phyloP scores from a whole-genome alignment of 208 protist genomes.

The Acanthamoeba polyphaga region DNA sequence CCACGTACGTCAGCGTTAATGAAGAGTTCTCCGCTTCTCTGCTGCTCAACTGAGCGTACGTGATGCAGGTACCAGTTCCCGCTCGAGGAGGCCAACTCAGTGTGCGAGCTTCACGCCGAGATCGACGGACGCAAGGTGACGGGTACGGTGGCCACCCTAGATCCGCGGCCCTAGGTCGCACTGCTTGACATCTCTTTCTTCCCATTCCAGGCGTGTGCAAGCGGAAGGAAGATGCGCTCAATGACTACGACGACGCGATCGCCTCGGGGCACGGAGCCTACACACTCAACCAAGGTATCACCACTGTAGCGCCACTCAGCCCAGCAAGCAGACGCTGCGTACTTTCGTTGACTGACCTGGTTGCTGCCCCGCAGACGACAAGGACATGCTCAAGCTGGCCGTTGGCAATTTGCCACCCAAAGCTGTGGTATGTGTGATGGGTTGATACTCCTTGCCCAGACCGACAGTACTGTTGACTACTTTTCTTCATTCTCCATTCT shows the following conservation, averaged over 20 bases:
- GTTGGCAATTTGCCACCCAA: slow-evolving; percentile 73
- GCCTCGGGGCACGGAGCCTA: slow-evolving; percentile 74
- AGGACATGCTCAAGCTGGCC: slow-evolving; percentile 74
- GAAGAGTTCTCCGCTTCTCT: neutral
- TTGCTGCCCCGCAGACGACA: neutral
- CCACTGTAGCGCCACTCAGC: neutral
- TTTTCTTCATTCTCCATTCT: neutral
- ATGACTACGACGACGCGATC: slow-evolving; percentile 80
- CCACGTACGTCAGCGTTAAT: neutral
- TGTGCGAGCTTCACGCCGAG: slow-evolving; percentile 87
- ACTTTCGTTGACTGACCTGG: too few relatives aligned
- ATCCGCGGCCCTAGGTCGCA: neutral
- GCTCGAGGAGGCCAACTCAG: slow-evolving; percentile 86
- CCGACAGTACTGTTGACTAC: neutral
- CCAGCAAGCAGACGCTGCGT: neutral
- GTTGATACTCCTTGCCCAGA: neutral
- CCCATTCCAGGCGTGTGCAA: slow-evolving; percentile 12
- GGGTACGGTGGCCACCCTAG: slow-evolving; percentile 53
- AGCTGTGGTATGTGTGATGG: neutral
- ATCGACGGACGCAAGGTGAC: slow-evolving; percentile 88
- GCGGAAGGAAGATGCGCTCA: slow-evolving; percentile 81
- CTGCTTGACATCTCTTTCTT: neutral
- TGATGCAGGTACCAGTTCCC: slow-evolving; percentile 85
- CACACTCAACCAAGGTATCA: slow-evolving; percentile 4
- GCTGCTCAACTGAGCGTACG: neutral